Base-by-base conservation (phyloP, 2,329 filamentous ascomycete species). In the Tolypocladium endophyticum region DNA sequence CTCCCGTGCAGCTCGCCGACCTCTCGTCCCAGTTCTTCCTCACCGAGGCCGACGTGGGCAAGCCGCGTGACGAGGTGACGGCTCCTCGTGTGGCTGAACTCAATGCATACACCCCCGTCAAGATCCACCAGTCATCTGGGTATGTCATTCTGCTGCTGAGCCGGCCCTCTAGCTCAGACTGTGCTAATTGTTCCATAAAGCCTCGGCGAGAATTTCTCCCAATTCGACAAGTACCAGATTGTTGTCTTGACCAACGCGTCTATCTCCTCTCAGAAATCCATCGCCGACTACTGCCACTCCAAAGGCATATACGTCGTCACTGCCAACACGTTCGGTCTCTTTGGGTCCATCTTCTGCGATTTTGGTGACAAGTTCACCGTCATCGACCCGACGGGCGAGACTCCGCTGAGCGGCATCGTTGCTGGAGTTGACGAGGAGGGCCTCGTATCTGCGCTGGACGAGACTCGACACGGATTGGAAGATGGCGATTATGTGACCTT, bases 21-120 rank as follows among this genome's bases (percentile, higher is more conserved):
- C 86, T 99, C 39, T 97, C 94, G 47, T 90, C 94, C 52, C 94
- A 99, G 75, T 99, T 99, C 82, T 99, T 99, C 82, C 85, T 99
- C 28, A 90, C 86, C 60, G 82, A 86, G 23, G 85, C 87, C 68
- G 94, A 99, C 72, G 87, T 97, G 58, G 94, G 94, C 69, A 96
- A 96, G 79, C 89, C 92, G 5, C 87, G 94, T 71, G 94, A 93
- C 64, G 81, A 86, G 66, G 89, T 91, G 59, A 96, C 93, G 1
- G 90, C 88, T 1, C 93, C 94, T 11, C 87, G 91, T 57, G 89
- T 99, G 35, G 90, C 92, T 50, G 94, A 99, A 76, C 83, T 99
- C 65, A 99, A 99, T 74, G 90, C 92, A 62, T 99, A 99, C 72
- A 96, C 93, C 5, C 94, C 94, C 8, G 89, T 99, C 60, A 83